Conservation (phyloP, 192 early-diverging fungal species). For the Entomortierella beljakovae region DNA sequence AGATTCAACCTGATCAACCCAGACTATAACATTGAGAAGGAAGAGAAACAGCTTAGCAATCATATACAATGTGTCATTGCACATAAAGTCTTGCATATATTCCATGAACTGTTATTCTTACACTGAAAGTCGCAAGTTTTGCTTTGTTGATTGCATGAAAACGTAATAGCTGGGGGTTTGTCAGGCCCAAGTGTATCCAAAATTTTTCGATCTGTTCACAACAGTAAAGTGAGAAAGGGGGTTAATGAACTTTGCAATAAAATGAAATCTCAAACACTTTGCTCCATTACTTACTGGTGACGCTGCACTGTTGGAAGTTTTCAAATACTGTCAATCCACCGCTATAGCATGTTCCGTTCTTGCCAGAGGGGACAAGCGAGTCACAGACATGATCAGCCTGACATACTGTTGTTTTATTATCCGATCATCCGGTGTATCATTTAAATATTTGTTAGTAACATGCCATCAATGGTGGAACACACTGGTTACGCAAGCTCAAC, state of each 20-base stretch:
- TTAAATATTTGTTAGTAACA: constrained; percentile 3
- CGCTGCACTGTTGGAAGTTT: constrained; percentile 79
- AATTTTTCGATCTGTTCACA: constrained; percentile 64
- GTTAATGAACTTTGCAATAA: background rate
- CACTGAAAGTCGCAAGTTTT: constrained; percentile 79
- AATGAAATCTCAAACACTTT: background rate
- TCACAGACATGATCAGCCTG: constrained; percentile 72
- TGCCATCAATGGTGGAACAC: background rate
- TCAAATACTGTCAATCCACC: constrained; percentile 76
- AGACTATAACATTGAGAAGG: constrained; percentile 54
- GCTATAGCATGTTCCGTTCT: constrained; percentile 80
- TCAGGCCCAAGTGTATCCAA: constrained; percentile 68
- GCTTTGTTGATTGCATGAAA: constrained; percentile 71
- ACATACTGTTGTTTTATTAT: constrained; percentile 61
- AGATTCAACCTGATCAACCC: constrained; percentile 87
- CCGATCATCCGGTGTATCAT: background rate
- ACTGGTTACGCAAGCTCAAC: background rate
- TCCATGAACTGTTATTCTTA: background rate
- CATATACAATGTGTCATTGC: too few relatives aligned
- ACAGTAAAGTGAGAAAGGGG: background rate
- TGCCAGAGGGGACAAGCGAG: constrained; percentile 71
- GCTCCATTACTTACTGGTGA: constrained; percentile 66
- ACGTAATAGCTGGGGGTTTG: constrained; percentile 79
- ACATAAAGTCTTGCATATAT: too few relatives aligned
- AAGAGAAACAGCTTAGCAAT: too few relatives aligned